Evolutionary conservation across 768 basidiomycete genomes (phyloP).

Genomic region (Tylopilus plumbeoviolaceoides): DNA sequence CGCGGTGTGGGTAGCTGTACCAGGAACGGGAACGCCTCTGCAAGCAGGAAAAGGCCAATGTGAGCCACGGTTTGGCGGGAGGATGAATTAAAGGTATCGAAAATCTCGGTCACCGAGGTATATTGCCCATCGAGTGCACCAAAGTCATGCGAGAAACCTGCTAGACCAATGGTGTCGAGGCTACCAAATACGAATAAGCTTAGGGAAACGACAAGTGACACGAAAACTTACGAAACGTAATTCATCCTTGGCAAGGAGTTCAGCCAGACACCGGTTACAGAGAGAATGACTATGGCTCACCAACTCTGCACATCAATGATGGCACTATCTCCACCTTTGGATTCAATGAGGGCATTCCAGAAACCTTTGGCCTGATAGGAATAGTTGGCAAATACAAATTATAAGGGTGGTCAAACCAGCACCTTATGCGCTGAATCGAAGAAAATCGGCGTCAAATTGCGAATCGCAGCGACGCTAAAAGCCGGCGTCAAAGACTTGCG

Average conservation of each 20-base stretch:
- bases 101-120: slow-evolving; percentile 20
- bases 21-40: slow-evolving; percentile 28
- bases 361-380: slow-evolving; percentile 23
- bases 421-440: slow-evolving; percentile 43
- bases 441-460: slow-evolving; percentile 34
- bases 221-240: slow-evolving; percentile 34
- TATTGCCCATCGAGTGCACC: slow-evolving; percentile 36
- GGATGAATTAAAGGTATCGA: slow-evolving; percentile 25
- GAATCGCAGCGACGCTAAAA: slow-evolving; percentile 40
- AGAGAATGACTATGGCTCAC: slow-evolving; percentile 18
- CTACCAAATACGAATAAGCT: slow-evolving; percentile 14
- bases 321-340: slow-evolving; percentile 16
- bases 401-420: background rate
- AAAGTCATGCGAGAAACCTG: slow-evolving; percentile 45
- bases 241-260: slow-evolving; percentile 16
- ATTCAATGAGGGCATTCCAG: slow-evolving; percentile 30
- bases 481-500: slow-evolving; percentile 38
- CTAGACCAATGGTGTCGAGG: slow-evolving; percentile 43
- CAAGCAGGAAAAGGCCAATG: slow-evolving; percentile 16
- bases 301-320: slow-evolving; percentile 48
- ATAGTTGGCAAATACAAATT: background rate
- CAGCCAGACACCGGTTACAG: background rate
- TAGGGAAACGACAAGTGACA: no score
- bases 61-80: slow-evolving; percentile 3
- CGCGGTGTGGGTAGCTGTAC: slow-evolving; percentile 30